A percentile compares a stretch with the other conserved stretches of the same genome.
Evolutionary conservation across 768 basidiomycete genomes (phyloP).

Genomic region (Russula dissimulans): DNA sequence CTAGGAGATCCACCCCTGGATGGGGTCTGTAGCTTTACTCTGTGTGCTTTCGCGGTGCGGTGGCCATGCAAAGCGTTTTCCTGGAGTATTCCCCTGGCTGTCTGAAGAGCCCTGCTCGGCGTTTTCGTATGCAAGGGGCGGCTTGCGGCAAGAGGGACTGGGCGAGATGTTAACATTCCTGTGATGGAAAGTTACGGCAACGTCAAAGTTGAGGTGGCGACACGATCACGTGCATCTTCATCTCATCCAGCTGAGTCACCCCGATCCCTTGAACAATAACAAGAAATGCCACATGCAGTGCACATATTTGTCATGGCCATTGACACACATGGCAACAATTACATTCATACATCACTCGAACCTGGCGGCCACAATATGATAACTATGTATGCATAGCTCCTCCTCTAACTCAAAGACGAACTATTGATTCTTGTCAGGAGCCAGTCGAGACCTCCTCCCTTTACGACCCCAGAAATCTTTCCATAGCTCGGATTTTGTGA

Average conservation of each 20-base stretch:
- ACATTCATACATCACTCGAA: too few relatives aligned
- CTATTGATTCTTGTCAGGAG: too few relatives aligned
- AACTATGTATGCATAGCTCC: too few relatives aligned
- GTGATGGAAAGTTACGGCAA: background rate
- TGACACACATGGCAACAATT: too few relatives aligned
- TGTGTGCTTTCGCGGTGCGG: conserved; percentile 36
- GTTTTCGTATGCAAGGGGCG: conserved; percentile 36
- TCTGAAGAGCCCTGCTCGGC: conserved; percentile 40
- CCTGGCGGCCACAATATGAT: too few relatives aligned
- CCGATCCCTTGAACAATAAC: too few relatives aligned
- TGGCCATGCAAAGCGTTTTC: conserved; percentile 41
- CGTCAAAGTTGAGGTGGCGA: too few relatives aligned
- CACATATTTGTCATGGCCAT: too few relatives aligned
- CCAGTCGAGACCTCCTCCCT: background rate
- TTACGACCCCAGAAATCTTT: background rate
- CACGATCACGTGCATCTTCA: conserved; percentile 1
- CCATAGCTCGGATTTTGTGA: background rate
- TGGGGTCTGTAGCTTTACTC: conserved; percentile 29
- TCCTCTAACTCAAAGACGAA: too few relatives aligned
- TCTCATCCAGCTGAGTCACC: background rate
- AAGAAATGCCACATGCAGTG: too few relatives aligned
- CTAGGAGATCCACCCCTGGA: conserved; percentile 27
- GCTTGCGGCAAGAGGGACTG: conserved; percentile 24
- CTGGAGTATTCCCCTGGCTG: conserved; percentile 32
- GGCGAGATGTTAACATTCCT: conserved; percentile 20